phyloP scores from a whole-genome alignment of 2,329 filamentous ascomycete genomes.

The Calonectria pteridis region DNA sequence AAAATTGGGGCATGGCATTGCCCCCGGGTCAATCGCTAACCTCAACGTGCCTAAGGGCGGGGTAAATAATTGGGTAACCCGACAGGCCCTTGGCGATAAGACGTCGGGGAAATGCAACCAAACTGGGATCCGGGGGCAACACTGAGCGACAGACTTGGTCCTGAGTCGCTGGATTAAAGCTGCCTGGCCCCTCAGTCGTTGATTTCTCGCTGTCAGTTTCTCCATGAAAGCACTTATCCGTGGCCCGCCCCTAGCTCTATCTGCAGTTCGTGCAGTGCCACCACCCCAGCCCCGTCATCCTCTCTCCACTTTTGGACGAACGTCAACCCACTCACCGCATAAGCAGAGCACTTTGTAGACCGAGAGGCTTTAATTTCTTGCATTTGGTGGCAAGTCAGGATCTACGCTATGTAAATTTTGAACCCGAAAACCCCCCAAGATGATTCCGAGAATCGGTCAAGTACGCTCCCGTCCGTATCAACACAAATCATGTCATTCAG shows the following conservation, averaged over 20 bases:
- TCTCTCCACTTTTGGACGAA: not conserved
- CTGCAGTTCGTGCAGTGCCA: not conserved
- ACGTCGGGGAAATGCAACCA: not conserved
- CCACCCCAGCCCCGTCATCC: not conserved
- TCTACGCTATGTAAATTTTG: not conserved
- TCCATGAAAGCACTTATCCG: not conserved
- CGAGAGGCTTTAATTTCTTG: not conserved
- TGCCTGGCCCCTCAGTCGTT: not conserved
- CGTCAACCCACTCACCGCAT: not conserved
- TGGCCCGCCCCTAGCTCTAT: not conserved
- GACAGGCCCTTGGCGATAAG: not conserved
- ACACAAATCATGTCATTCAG: not conserved
- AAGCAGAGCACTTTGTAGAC: not conserved
- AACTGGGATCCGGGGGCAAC: not conserved
- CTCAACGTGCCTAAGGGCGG: slow-evolving; percentile 2
- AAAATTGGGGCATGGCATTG: not conserved
- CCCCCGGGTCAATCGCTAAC: not conserved
- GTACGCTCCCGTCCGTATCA: not conserved
- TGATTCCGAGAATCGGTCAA: not conserved
- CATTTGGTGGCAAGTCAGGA: not conserved
- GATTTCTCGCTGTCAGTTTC: not conserved
- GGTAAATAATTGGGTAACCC: slow-evolving; percentile 8
- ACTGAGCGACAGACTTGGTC: not conserved
- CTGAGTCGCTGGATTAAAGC: not conserved
- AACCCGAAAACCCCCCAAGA: not conserved